Conservation (phyloP, 495 filamentous ascomycete genomes). For the Sordaria brevicollis region DNA sequence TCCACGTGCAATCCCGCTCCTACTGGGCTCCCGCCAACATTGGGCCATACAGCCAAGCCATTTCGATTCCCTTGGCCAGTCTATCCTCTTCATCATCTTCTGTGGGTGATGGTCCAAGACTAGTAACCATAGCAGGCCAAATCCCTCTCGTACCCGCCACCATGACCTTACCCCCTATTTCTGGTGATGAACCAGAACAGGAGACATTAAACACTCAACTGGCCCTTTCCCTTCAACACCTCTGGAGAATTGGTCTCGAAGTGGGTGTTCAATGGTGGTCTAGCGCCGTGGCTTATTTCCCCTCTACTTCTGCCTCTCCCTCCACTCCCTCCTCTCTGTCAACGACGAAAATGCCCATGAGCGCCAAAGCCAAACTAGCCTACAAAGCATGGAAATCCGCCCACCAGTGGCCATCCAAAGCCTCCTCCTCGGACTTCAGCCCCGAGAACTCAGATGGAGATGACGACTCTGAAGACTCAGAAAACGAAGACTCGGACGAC, state of each 20-base stretch:
- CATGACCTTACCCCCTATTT: constrained; percentile 49
- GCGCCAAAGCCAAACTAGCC: constrained; percentile 7
- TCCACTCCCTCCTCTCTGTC: background rate
- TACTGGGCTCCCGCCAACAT: constrained; percentile 99
- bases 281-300: constrained; percentile 63
- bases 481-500: constrained; percentile 22
- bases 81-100: background rate
- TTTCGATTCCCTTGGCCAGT: constrained; percentile 42
- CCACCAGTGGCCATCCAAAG: constrained; percentile 15
- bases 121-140: constrained; percentile 64
- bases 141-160: constrained; percentile 77
- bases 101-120: background rate
- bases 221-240: constrained; percentile 69
- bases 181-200: background rate
- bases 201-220: constrained; percentile 21
- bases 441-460: constrained; percentile 5
- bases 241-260: constrained; percentile 70
- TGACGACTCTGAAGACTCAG: constrained; percentile 8
- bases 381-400: constrained; percentile 25
- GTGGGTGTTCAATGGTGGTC: constrained; percentile 66
- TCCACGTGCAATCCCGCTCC: constrained; percentile 87
- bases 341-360: background rate
- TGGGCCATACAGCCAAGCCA: constrained; percentile 90
- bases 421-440: background rate
- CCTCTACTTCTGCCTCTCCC: background rate